Percentiles rank a stretch among this genome's conserved stretches.
Conservation (phyloP, 805 yeast genomes). For the Lipomyces chichibuensis region DNA sequence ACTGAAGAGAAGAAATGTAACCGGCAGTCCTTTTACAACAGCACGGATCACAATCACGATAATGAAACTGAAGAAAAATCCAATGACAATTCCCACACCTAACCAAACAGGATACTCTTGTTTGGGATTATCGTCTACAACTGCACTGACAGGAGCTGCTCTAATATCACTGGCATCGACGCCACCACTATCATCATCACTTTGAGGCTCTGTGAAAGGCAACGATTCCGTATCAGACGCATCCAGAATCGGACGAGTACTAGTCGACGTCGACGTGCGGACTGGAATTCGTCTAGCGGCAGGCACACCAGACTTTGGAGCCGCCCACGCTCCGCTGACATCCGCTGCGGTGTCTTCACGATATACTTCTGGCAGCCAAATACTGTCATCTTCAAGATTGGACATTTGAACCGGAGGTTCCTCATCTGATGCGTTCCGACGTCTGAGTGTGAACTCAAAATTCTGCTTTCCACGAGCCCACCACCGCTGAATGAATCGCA, state of each 20-base stretch:
- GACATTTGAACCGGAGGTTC: slow-evolving; percentile 6
- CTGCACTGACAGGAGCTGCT: slow-evolving; percentile 11
- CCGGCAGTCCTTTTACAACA: slow-evolving; percentile 12
- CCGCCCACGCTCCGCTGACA: not conserved
- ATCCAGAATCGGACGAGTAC: slow-evolving; percentile 1
- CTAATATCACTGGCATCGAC: slow-evolving; percentile 25
- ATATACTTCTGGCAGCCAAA: slow-evolving; percentile 24
- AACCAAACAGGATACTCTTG: slow-evolving; percentile 22
- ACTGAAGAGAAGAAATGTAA: slow-evolving; percentile 24
- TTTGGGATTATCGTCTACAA: slow-evolving; percentile 7
- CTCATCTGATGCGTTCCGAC: not conserved
- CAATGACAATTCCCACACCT: slow-evolving; percentile 20
- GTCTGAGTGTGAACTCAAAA: slow-evolving; percentile 2
- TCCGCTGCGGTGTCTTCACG: slow-evolving; percentile 19
- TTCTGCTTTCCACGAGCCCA: slow-evolving; percentile 8
- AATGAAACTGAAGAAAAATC: slow-evolving; percentile 21
- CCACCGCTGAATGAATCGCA: slow-evolving; percentile 5
- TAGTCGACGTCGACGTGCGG: slow-evolving; percentile 5
- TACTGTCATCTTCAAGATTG: slow-evolving; percentile 18
- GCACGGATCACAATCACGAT: slow-evolving; percentile 29
- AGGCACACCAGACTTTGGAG: not conserved
- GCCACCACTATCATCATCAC: not conserved
- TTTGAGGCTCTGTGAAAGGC: not conserved
- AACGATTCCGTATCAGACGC: slow-evolving; percentile 4
- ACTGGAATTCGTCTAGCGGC: slow-evolving; percentile 3